phyloP scores from a whole-genome alignment of 225 moss, liverwort and hornwort genomes.

The Straminergon stramineum region DNA sequence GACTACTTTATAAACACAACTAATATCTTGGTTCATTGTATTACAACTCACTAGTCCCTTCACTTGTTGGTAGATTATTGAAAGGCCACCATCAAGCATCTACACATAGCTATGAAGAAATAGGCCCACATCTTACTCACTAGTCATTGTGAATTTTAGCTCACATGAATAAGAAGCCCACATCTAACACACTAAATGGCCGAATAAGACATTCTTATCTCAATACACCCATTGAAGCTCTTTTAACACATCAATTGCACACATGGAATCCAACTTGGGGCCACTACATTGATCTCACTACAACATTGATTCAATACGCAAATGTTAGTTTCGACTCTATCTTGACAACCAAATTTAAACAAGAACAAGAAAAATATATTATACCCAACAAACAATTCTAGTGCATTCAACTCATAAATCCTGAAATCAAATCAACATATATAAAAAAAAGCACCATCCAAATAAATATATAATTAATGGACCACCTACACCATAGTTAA shows the following conservation, averaged over 20 bases:
- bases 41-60: neutral
- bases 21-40: neutral
- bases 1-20: neutral
- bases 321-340: accelerated
- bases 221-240: neutral
- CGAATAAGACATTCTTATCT: neutral
- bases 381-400: neutral
- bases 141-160: neutral
- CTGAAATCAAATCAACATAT: neutral
- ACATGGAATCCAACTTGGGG: accelerated
- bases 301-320: neutral
- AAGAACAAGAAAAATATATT: neutral
- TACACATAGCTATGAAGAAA: neutral
- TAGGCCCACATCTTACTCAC: accelerated
- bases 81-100: neutral
- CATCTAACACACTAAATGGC: accelerated
- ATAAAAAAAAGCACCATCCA: neutral
- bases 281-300: accelerated
- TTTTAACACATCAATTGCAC: accelerated
- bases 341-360: neutral
- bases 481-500: neutral
- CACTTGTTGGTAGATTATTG: neutral
- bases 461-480: neutral
- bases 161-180: neutral
- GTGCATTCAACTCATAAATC: neutral